Evolutionary conservation across 2,329 filamentous ascomycete species (phyloP).

Genomic region (Amauroascus niger): DNA sequence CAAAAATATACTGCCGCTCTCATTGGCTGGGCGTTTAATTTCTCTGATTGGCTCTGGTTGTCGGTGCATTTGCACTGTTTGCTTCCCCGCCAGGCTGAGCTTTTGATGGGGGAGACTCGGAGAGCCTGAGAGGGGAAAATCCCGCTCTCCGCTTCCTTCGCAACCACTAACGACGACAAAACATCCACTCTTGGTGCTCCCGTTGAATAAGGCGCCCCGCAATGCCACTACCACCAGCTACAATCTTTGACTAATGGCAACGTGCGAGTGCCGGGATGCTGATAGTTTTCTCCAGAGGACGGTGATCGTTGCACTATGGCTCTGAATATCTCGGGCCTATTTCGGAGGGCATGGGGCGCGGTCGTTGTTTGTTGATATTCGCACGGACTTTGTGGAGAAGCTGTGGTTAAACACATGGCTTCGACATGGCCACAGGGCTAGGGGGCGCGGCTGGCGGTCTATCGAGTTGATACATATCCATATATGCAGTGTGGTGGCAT

Average conservation of each 20-base stretch:
- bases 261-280: background rate
- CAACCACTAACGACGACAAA: no score
- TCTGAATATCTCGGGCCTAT: background rate
- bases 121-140: no score
- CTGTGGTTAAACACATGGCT: conserved; percentile 5
- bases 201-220: background rate
- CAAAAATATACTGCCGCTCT: background rate
- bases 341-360: background rate
- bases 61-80: background rate
- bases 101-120: background rate
- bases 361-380: background rate
- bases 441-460: background rate
- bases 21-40: background rate
- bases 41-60: background rate
- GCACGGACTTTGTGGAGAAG: conserved; percentile 2
- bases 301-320: background rate
- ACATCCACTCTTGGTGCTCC: background rate
- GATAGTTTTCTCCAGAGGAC: background rate
- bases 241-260: background rate
- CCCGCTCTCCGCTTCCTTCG: no score
- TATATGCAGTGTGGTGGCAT: background rate
- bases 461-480: background rate
- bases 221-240: background rate
- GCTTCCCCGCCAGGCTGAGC: background rate
- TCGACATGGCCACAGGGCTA: background rate